A percentile compares a stretch with the other conserved stretches of the same genome.
Conservation (phyloP, 371 early-diverging fungal species). For the Mucor ambiguus region DNA sequence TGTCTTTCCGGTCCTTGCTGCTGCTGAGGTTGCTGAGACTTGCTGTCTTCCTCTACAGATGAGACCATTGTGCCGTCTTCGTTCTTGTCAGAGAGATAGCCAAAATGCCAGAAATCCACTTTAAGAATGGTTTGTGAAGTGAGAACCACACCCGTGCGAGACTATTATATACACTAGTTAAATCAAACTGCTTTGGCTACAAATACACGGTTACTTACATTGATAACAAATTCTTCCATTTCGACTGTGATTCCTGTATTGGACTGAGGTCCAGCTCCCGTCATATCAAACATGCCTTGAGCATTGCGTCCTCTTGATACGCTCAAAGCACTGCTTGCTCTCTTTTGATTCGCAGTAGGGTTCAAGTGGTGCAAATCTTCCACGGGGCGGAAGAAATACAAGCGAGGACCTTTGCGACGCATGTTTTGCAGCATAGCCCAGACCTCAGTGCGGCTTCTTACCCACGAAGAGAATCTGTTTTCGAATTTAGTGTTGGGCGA, state of each 20-base stretch:
- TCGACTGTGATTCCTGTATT: conserved; percentile 47
- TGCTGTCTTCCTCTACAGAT: conserved; percentile 9
- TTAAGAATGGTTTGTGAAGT: conserved; percentile 73
- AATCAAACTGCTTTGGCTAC: neutral
- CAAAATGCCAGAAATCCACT: conserved; percentile 66
- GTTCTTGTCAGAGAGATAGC: conserved; percentile 22
- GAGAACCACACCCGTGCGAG: conserved; percentile 67
- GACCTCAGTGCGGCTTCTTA: conserved; percentile 58
- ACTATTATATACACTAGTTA: conserved; percentile 26
- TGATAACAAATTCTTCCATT: conserved; percentile 62
- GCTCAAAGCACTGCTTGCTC: conserved; percentile 9
- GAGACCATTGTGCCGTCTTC: neutral
- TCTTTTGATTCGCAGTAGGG: neutral
- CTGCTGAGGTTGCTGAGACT: neutral
- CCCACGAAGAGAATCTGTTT: conserved; percentile 58
- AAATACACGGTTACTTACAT: conserved; percentile 37
- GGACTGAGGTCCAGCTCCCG: conserved; percentile 36
- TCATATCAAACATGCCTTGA: conserved; percentile 55
- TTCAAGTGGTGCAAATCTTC: conserved; percentile 60
- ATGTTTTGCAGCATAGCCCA: conserved; percentile 63
- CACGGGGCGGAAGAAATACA: conserved; percentile 68
- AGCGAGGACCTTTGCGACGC: conserved; percentile 51
- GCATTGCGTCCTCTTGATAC: conserved; percentile 3
- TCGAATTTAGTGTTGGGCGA: conserved; percentile 44
- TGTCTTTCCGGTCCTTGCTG: conserved; percentile 27